Base-by-base conservation (phyloP, 2,329 filamentous ascomycete genomes). In the Volutella citrinella region DNA sequence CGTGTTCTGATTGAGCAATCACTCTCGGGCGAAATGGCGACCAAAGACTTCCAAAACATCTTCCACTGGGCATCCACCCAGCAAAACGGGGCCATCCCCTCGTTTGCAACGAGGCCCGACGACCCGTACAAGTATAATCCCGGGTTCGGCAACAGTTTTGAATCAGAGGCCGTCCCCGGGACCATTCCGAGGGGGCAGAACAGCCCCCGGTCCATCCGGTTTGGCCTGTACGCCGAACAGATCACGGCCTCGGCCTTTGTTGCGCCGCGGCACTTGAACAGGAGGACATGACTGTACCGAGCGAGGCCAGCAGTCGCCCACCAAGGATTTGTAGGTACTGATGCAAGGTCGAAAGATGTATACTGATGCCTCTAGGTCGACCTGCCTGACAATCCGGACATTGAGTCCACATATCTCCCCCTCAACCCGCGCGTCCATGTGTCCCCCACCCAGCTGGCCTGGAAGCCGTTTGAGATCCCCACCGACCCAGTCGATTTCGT, bases 1-100 rank as follows among this genome's bases (percentile, higher is more conserved):
- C n/a, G n/a, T n/a, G n/a, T n/a, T n/a, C n/a, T n/a, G n/a, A n/a
- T n/a, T n/a, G n/a, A n/a, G n/a, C n/a, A n/a, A n/a, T n/a, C n/a
- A n/a, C n/a, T n/a, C n/a, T n/a, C n/a, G n/a, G n/a, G n/a, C n/a
- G n/a, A n/a, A n/a, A 39, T 42, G 39, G 21, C 32, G 14, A 18
- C 24, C 4, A 13, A 35, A 34, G 65, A 72, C 38, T 72, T 70
- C 44, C 66, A 71, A 36, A 66, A 68, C 30, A 66, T 69, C 46
- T 71, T 72, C 46, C 69, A 72, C 50, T 78, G 74, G 74, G 74
- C 73, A 2, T 70, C 74, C 45, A 77, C 73, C 14, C 74, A 78
- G 47, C 65, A 76, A 50, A 65, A 77, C 56, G 74, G 68, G 3
- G 49, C 60, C 0, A 66, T 77, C 26, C 73, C 72, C 12, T 72